Evolutionary conservation across 2,329 filamentous ascomycete species (phyloP).

Genomic region (Apiospora pterosperma): DNA sequence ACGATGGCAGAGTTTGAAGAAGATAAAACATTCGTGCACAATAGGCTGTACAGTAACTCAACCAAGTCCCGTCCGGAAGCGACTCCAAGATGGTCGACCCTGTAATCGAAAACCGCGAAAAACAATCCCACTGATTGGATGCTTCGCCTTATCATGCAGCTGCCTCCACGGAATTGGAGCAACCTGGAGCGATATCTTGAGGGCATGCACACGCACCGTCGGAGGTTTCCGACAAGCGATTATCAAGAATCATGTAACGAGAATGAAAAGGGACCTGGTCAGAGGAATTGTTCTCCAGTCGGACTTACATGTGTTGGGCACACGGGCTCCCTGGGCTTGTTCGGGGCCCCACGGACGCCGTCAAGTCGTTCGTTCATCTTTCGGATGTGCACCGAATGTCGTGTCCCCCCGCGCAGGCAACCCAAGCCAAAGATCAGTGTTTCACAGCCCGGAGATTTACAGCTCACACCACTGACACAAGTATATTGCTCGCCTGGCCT

Average conservation of each 20-base stretch:
- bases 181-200: not conserved
- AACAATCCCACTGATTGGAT: not conserved
- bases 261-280: not conserved
- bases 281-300: not conserved
- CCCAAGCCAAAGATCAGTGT: not conserved
- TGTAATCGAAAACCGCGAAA: too few species aligned
- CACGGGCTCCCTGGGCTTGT: not conserved
- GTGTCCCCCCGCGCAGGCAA: not conserved
- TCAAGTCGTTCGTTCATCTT: too few species aligned
- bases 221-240: not conserved
- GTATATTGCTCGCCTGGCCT: too few species aligned
- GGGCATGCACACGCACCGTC: not conserved
- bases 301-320: not conserved
- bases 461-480: not conserved
- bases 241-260: not conserved
- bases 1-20: not conserved
- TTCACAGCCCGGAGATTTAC: not conserved
- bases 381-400: not conserved
- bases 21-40: not conserved
- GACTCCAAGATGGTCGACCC: too few species aligned
- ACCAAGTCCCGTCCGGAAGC: not conserved
- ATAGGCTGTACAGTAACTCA: not conserved
- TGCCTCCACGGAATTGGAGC: not conserved
- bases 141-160: not conserved
- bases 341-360: not conserved